Evolutionary conservation across 2,329 filamentous ascomycete genomes (phyloP).

Genomic region (Drechslera avenae): DNA sequence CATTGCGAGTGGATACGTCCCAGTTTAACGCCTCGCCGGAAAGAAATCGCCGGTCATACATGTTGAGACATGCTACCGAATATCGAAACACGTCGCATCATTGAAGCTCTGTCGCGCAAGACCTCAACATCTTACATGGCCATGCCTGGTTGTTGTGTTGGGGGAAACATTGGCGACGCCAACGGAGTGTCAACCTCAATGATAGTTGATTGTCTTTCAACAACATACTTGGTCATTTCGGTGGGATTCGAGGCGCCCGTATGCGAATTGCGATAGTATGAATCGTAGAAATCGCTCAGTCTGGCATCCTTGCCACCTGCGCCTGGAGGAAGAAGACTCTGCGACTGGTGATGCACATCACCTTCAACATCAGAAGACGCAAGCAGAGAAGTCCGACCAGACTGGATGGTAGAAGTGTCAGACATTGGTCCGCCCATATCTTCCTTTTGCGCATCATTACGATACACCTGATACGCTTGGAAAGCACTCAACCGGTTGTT

Average conservation of each 20-base stretch:
- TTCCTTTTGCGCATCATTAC: slow-evolving; percentile 10
- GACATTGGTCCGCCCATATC: slow-evolving; percentile 20
- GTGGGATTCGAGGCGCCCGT: slow-evolving; percentile 13
- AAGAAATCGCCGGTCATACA: background rate
- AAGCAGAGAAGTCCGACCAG: slow-evolving; percentile 27
- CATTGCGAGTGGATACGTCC: background rate
- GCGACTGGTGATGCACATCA: slow-evolving; percentile 19
- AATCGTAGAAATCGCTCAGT: slow-evolving; percentile 49
- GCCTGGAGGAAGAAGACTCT: slow-evolving; percentile 24
- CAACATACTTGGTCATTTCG: slow-evolving; percentile 12
- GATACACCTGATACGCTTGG: slow-evolving; percentile 22
- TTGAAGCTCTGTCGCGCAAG: background rate
- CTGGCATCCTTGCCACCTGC: slow-evolving; percentile 28
- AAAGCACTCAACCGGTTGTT: slow-evolving; percentile 28
- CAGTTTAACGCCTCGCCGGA: background rate
- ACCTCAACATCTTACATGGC: slow-evolving; percentile 19
- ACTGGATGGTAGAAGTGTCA: slow-evolving; percentile 22
- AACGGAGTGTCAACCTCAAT: slow-evolving; percentile 36
- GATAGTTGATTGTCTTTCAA: slow-evolving; percentile 35
- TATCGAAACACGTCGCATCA: no score
- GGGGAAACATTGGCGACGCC: slow-evolving; percentile 28
- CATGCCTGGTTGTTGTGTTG: slow-evolving; percentile 24
- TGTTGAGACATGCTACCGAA: no score
- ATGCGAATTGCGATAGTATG: slow-evolving; percentile 45
- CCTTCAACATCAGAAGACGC: slow-evolving; percentile 18